phyloP scores from a whole-genome alignment of 2,329 filamentous ascomycete genomes.

The Penicillium verrucosum region DNA sequence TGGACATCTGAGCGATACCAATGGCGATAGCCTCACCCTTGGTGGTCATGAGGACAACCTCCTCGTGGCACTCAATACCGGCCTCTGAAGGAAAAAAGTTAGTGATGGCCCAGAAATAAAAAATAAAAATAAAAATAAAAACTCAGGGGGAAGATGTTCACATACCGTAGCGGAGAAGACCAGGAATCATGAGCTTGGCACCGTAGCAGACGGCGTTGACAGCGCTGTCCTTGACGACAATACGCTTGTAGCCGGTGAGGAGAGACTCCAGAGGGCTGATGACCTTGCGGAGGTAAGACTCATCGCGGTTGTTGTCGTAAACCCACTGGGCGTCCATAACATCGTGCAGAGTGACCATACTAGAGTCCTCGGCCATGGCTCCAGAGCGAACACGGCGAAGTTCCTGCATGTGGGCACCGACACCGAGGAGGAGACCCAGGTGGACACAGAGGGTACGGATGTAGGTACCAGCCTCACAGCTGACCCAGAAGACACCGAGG shows the following conservation, averaged over 20 bases:
- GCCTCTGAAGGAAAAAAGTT: slow-evolving; percentile 57
- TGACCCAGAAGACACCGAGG: slow-evolving; percentile 98
- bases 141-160: slow-evolving; percentile 13
- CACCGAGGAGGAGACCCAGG: slow-evolving; percentile 71
- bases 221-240: slow-evolving; percentile 94
- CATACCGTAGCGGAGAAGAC: slow-evolving; percentile 84
- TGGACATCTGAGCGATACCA: slow-evolving; percentile 96
- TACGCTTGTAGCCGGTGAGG: slow-evolving; percentile 87
- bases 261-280: slow-evolving; percentile 92
- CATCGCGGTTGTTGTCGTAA: slow-evolving; percentile 92
- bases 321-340: slow-evolving; percentile 95
- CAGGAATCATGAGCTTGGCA: slow-evolving; percentile 98
- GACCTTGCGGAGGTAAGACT: slow-evolving; percentile 84
- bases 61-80: slow-evolving; percentile 89
- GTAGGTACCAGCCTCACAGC: slow-evolving; percentile 97
- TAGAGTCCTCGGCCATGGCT: slow-evolving; percentile 88
- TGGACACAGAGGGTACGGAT: slow-evolving; percentile 98
- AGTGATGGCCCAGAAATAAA: neutral
- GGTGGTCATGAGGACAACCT: slow-evolving; percentile 96
- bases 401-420: slow-evolving; percentile 98
- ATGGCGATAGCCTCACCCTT: slow-evolving; percentile 98
- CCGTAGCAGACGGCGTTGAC: slow-evolving; percentile 98
- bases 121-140: neutral
- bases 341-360: slow-evolving; percentile 90
- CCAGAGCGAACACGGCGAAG: slow-evolving; percentile 88